phyloP scores from a whole-genome alignment of 2,329 filamentous ascomycete species.

The Pseudocercospora macadamiae region DNA sequence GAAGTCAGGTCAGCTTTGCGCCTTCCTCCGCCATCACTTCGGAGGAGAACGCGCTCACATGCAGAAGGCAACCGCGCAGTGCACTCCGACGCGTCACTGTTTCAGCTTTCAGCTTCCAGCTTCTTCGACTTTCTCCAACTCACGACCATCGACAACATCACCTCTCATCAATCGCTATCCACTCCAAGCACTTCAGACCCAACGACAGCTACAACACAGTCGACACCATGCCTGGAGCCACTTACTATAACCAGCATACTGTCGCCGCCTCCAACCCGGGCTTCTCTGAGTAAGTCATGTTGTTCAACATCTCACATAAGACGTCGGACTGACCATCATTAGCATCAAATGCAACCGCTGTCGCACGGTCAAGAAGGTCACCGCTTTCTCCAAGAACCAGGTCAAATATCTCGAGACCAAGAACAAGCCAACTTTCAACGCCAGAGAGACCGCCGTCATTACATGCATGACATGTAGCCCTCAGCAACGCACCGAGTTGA shows the following conservation, averaged over 20 bases:
- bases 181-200: neutral
- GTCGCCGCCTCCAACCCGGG: neutral
- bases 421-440: slow-evolving; percentile 12
- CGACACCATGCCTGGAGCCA: neutral
- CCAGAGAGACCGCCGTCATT: slow-evolving; percentile 16
- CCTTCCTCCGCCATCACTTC: too few relatives aligned
- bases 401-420: slow-evolving; percentile 3
- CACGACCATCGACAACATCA: too few relatives aligned
- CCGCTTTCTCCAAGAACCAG: slow-evolving; percentile 16
- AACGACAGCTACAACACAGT: neutral
- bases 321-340: neutral
- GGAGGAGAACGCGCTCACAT: too few relatives aligned
- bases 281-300: neutral
- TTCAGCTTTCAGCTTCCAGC: too few relatives aligned
- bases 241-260: neutral
- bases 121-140: too few relatives aligned
- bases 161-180: too few relatives aligned
- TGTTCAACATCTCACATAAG: neutral
- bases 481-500: slow-evolving; percentile 28
- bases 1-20: too few relatives aligned
- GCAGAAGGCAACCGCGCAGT: too few relatives aligned
- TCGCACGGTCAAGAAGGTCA: slow-evolving; percentile 13
- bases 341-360: slow-evolving; percentile 28
- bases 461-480: slow-evolving; percentile 29
- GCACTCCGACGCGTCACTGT: too few relatives aligned